Evolutionary conservation across 176 grass and related monocot species (phyloP).

Genomic region (Chloris gayana): DNA sequence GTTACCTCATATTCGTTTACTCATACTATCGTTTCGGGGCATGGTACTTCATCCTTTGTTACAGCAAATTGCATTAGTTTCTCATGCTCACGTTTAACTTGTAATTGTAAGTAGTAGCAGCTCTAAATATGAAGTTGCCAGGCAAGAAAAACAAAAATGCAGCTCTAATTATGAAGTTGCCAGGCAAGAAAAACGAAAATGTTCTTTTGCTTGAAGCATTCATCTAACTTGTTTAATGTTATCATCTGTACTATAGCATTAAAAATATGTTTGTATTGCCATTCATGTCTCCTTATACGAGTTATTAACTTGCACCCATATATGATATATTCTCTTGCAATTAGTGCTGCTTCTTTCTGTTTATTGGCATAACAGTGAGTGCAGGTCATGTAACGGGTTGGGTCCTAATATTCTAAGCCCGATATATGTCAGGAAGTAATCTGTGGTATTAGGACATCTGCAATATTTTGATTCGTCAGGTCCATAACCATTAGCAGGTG

Average conservation of each 20-base stretch:
- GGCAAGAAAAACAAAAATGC: not conserved
- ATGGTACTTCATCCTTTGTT: not conserved
- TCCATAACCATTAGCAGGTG: conserved; percentile 48
- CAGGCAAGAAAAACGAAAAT: not conserved
- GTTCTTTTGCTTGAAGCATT: not conserved
- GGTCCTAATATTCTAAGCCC: conserved; percentile 29
- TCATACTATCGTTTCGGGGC: not conserved
- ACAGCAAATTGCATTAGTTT: not conserved
- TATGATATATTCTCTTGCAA: not conserved
- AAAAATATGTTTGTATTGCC: too few species aligned
- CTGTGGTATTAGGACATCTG: conserved; percentile 49
- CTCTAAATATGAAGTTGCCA: not conserved
- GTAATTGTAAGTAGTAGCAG: too few species aligned
- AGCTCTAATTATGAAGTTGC: not conserved
- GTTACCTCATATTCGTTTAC: too few species aligned
- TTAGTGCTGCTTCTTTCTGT: conserved; percentile 11
- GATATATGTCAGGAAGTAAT: conserved; percentile 30
- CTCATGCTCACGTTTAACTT: not conserved
- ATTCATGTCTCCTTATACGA: not conserved
- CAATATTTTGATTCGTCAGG: conserved; percentile 49
- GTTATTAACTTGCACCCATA: not conserved
- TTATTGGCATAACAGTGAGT: conserved; percentile 23
- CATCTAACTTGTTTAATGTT: not conserved
- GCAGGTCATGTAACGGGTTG: conserved; percentile 39
- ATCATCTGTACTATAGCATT: not conserved